Base-by-base conservation (phyloP, 2,329 filamentous ascomycete genomes). In the Lasiodiplodia citricola region DNA sequence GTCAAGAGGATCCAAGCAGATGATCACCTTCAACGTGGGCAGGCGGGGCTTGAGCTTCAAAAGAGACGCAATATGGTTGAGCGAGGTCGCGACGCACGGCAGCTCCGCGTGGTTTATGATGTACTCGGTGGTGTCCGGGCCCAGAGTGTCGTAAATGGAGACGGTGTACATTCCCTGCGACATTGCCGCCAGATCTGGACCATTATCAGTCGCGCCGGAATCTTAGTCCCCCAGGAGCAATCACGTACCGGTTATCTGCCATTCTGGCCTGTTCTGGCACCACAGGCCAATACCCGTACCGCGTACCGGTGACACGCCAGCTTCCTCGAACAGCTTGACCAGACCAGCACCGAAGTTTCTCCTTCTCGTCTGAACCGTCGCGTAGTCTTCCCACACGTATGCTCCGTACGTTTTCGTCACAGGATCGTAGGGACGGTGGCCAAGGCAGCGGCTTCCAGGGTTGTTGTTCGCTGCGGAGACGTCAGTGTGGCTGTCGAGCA, bases 91-190 rank as follows among this genome's bases (percentile, higher is more conserved):
- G 50, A 98, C 88, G 75, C 90, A 92, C 69, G 86, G 80, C 68
- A 98, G 83, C 71, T 90, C 87, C 67, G 93, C 89, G 79, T 98
- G 95, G 81, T 96, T 96, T 83, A 98, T 91, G 80, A 99, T 97
- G 83, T 92, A 98, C 82, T 98, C 94, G 68, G 92, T 94, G 2
- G 94, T 89, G 73, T 97, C 93, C 14, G 95, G 91, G 11, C 95
- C 95, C 5, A 99, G 88, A 14, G 95, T 97, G 80, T 98, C 96
- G 84, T 99, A 99, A 63, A 99, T 90, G 5, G 95, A 97, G 67
- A 99, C 94, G 25, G 91, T 92, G 82, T 87, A 98, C 37, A 98
- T 88, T 8, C 91, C 88, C 80, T 98, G 96, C 14, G 94, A 96
- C 82, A 92, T 89, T 78, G 92, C 90, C 50, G 89, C 96, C 76